phyloP scores from a whole-genome alignment of 2,329 filamentous ascomycete species.

The Cladosporium oxysporum region DNA sequence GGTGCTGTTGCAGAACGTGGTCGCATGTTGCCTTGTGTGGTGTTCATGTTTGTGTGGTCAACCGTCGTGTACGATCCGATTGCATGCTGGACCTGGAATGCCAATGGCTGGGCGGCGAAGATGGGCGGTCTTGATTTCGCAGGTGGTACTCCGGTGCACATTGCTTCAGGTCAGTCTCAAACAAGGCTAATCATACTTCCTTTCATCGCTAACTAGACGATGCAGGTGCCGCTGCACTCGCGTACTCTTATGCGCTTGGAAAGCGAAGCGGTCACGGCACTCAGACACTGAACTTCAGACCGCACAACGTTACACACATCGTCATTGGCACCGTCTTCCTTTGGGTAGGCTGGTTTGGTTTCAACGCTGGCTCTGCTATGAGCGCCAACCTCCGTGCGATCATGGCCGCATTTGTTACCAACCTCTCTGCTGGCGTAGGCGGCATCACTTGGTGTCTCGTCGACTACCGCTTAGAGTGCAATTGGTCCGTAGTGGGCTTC shows the following conservation, averaged over 20 bases:
- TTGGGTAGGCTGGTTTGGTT: conserved; percentile 95
- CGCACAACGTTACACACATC: conserved; percentile 90
- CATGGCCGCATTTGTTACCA: conserved; percentile 84
- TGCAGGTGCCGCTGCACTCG: conserved; percentile 67
- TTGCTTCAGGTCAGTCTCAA: conserved; percentile 65
- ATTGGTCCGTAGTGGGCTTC: conserved; percentile 92
- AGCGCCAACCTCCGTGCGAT: conserved; percentile 80
- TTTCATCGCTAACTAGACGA: background rate
- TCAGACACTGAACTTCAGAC: conserved; percentile 85
- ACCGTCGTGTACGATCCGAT: conserved; percentile 90
- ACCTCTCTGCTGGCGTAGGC: conserved; percentile 79
- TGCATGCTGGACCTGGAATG: conserved; percentile 94
- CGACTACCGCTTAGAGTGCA: conserved; percentile 84
- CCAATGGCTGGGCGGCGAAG: conserved; percentile 74
- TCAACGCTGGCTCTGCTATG: conserved; percentile 84
- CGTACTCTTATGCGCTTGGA: conserved; percentile 89
- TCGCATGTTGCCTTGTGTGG: conserved; percentile 80
- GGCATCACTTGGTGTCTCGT: conserved; percentile 88
- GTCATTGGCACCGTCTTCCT: conserved; percentile 91
- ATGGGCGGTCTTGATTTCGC: conserved; percentile 87
- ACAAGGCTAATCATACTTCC: too few relatives aligned
- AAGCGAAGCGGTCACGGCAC: conserved; percentile 83
- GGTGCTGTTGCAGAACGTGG: conserved; percentile 85
- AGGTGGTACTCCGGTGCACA: conserved; percentile 87
- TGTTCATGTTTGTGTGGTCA: conserved; percentile 93